Conservation (phyloP, 345 rosid genomes). For the Brassica carinata region DNA sequence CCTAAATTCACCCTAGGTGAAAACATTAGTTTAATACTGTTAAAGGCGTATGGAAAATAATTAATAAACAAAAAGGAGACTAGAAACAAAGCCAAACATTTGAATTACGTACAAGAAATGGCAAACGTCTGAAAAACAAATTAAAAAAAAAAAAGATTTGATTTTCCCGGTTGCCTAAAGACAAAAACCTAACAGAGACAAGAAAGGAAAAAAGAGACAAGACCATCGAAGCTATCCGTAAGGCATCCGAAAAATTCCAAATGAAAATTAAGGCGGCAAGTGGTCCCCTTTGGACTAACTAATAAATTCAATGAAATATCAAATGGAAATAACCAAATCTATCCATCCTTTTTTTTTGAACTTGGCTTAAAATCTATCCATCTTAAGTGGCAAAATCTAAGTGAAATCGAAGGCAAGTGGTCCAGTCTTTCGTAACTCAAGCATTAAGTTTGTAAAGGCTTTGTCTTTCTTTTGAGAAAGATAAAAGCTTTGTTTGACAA, state of each 20-base stretch:
- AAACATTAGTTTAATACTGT: too few species aligned
- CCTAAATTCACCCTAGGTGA: too few species aligned
- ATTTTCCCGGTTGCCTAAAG: not conserved
- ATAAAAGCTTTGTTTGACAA: not conserved
- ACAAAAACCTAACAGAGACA: not conserved
- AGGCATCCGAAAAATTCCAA: not conserved
- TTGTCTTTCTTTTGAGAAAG: not conserved
- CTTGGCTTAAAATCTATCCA: not conserved
- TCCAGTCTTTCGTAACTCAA: conserved; percentile 10
- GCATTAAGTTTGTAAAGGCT: not conserved
- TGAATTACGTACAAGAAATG: not conserved
- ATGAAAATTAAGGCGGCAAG: not conserved
- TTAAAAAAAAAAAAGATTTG: not conserved
- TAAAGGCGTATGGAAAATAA: not conserved
- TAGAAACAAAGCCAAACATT: not conserved
- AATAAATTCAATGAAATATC: not conserved
- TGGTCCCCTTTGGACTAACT: not conserved
- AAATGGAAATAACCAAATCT: not conserved
- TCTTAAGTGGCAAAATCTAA: not conserved
- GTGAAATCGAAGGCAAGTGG: not conserved
- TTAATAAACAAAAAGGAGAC: not conserved
- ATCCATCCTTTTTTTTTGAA: not conserved
- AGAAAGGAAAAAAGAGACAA: not conserved
- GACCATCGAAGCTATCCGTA: not conserved
- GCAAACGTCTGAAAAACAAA: not conserved